Conservation (phyloP, 2,329 filamentous ascomycete species). For the Dothidotthia symphoricarpi region DNA sequence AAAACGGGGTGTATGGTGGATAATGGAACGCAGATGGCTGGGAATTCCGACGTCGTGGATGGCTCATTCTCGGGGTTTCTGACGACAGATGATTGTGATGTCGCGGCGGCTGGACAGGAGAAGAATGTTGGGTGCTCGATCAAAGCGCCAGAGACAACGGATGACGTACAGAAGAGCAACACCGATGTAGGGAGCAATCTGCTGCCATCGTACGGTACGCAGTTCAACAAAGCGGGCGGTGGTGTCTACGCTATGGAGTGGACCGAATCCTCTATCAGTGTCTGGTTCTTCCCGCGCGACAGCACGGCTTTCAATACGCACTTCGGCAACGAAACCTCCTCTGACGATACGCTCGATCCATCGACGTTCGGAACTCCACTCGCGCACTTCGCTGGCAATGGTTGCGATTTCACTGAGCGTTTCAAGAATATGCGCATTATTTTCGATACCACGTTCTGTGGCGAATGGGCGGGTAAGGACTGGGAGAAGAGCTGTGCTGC, state of each 20-base stretch:
- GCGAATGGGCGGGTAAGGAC: conserved; percentile 55
- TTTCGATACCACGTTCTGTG: conserved; percentile 54
- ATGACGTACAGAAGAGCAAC: conserved; percentile 9
- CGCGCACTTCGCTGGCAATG: conserved; percentile 44
- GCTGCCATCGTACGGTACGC: conserved; percentile 32
- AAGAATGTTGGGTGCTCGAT: conserved; percentile 19
- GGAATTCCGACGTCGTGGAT: background rate
- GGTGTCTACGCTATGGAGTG: conserved; percentile 46
- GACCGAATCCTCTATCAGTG: conserved; percentile 37
- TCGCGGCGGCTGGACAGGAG: background rate
- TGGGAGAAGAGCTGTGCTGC: conserved; percentile 50
- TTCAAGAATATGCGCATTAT: conserved; percentile 39
- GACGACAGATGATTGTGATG: conserved; percentile 46
- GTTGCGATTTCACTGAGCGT: conserved; percentile 47
- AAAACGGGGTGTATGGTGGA: conserved; percentile 22
- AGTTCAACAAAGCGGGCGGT: conserved; percentile 37
- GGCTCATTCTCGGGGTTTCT: conserved; percentile 45
- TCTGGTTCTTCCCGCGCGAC: conserved; percentile 45
- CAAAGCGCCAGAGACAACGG: conserved; percentile 21
- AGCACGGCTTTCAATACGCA: conserved; percentile 21
- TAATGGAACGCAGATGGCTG: conserved; percentile 9
- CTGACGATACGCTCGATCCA: conserved; percentile 12
- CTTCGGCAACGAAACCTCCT: conserved; percentile 2
- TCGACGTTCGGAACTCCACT: conserved; percentile 27
- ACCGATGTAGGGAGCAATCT: conserved; percentile 34